Conservation (phyloP, 1,139 yeast genomes). For the Suhomyces anneliseae region DNA sequence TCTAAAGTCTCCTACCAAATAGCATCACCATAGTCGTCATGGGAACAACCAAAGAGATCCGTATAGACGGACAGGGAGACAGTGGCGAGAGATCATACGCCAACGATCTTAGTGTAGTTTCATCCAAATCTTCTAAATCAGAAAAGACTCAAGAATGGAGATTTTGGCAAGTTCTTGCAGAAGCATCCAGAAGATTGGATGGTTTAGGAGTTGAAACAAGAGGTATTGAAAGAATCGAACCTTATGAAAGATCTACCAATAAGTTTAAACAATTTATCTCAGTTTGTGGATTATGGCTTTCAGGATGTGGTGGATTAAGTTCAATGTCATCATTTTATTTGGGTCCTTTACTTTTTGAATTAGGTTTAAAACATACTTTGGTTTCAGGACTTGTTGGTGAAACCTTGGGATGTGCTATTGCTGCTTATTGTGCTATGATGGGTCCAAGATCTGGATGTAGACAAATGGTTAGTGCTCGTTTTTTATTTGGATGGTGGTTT, state of each 20-base stretch:
- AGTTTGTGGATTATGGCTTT: conserved; percentile 76
- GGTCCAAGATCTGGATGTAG: conserved; percentile 88
- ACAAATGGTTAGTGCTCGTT: conserved; percentile 82
- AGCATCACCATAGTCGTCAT: background rate
- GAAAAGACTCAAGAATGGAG: background rate
- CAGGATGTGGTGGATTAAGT: conserved; percentile 82
- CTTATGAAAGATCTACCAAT: conserved; percentile 63
- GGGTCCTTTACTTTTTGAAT: conserved; percentile 68
- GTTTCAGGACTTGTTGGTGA: conserved; percentile 63
- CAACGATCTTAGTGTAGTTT: background rate
- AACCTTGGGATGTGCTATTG: conserved; percentile 66
- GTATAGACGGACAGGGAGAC: background rate
- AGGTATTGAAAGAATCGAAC: conserved; percentile 77
- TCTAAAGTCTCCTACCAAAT: too few relatives aligned
- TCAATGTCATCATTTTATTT: conserved; percentile 80
- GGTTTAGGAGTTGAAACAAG: conserved; percentile 66
- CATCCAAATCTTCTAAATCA: background rate
- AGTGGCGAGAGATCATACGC: background rate
- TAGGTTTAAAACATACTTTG: conserved; percentile 64
- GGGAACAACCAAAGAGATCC: background rate
- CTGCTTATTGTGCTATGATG: conserved; percentile 80
- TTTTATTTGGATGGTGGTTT: conserved; percentile 79
- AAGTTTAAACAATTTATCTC: conserved; percentile 50
- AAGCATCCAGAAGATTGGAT: conserved; percentile 32
- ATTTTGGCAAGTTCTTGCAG: conserved; percentile 4